Base-by-base conservation (phyloP, 1,139 yeast genomes). In the Zhuliangozyma blackwelliae region DNA sequence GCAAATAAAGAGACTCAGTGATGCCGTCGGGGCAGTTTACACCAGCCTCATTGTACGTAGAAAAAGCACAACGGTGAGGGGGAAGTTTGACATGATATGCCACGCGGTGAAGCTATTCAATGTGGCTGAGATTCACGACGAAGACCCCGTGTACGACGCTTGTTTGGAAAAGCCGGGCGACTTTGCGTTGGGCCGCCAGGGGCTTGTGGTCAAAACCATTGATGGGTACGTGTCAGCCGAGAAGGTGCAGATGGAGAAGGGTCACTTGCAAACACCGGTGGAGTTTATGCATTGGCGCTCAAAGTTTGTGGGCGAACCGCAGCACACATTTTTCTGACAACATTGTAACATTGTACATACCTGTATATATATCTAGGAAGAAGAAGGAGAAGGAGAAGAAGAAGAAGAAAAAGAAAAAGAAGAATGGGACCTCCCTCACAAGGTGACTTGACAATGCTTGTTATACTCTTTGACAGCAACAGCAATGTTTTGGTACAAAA, bases 401-500 rank as follows among this genome's bases (percentile, higher is more conserved):
- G n/a, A n/a, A n/a, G n/a, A n/a, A n/a, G n/a, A n/a, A n/a, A n/a
- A n/a, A n/a, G n/a, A n/a, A 5, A 35, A 10, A 35, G n/a, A 22
- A 22, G 3, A 22, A 5, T 25, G 23, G 23, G 10, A 22, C 3
- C 9, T 22, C 9, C 42, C 43, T 63, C 42, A 70, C 45, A 38
- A 40, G 2, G 57, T 51, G 9, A 72, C 72, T 47, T 68, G 76
- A 44, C 77, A 72, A 38, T 68, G 74, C 63, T 80, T 79, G 56
- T 89, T 89, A 61, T 72, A 88, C 49, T 82, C 88, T 27, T 72
- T 74, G 10, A 88, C 97, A 1, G 97, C 97, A 41, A 83, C 62
- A 5, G 82, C 84, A 49, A 92, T 86, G 51, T 77, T 78, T 45
- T 69, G 75, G 65, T 88, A 89, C 44, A 92, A 61, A 58, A 77